Conservation (phyloP, 2,329 filamentous ascomycete genomes). For the Cadophora sp. region DNA sequence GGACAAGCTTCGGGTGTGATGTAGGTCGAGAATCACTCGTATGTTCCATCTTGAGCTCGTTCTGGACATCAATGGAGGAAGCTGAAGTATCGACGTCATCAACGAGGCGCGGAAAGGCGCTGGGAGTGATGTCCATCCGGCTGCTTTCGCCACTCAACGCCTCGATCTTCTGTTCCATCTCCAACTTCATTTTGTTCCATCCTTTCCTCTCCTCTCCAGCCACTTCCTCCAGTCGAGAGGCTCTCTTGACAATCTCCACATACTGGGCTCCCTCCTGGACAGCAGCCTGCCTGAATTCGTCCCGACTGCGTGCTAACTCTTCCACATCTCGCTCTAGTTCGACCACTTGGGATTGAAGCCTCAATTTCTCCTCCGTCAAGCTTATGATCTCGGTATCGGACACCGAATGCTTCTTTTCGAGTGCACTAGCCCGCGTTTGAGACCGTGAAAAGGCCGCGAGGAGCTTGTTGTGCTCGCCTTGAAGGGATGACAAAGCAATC, state of each 20-base stretch:
- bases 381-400: constrained; percentile 59
- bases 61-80: constrained; percentile 18
- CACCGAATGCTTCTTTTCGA: constrained; percentile 58
- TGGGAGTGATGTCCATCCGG: constrained; percentile 15
- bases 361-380: constrained; percentile 57
- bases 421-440: constrained; percentile 54
- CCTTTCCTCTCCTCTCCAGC: constrained; percentile 40
- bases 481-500: constrained; percentile 57
- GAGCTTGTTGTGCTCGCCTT: constrained; percentile 60
- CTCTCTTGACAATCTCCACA: constrained; percentile 45
- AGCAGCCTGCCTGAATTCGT: constrained; percentile 49
- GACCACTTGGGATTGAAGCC: constrained; percentile 54
- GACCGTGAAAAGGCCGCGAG: constrained; percentile 58
- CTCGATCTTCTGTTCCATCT: constrained; percentile 42
- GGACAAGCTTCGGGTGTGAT: constrained; percentile 10
- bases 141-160: constrained; percentile 28
- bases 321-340: constrained; percentile 56
- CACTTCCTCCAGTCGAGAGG: constrained; percentile 42
- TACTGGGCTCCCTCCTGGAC: constrained; percentile 46
- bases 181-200: constrained; percentile 39
- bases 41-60: constrained; percentile 30
- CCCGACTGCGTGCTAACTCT: constrained; percentile 54
- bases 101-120: background rate
- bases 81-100: constrained; percentile 18
- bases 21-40: constrained; percentile 16